Evolutionary conservation across 768 basidiomycete genomes (phyloP).

Genomic region (Neoboletus magnificus): DNA sequence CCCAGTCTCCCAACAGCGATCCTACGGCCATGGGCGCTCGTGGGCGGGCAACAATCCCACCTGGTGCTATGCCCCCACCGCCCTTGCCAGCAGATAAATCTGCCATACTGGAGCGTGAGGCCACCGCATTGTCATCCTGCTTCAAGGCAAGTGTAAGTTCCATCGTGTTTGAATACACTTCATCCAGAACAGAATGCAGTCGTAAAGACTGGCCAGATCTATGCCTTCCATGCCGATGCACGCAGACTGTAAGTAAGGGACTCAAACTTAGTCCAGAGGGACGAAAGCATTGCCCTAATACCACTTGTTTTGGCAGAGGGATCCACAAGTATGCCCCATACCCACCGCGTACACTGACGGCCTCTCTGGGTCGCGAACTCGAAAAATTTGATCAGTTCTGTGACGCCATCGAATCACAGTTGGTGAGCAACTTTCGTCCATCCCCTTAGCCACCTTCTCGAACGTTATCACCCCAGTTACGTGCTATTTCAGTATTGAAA

Average conservation of each 20-base stretch:
- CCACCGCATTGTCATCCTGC: slow-evolving; percentile 51
- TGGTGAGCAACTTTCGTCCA: slow-evolving; percentile 44
- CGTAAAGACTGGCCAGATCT: slow-evolving; percentile 68
- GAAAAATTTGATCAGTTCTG: slow-evolving; percentile 80
- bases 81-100: slow-evolving; percentile 41
- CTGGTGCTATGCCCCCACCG: slow-evolving; percentile 48
- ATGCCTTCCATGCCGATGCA: slow-evolving; percentile 64
- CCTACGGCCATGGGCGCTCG: slow-evolving; percentile 6
- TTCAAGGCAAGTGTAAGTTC: slow-evolving; percentile 46
- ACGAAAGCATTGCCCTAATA: not conserved
- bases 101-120: slow-evolving; percentile 61
- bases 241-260: slow-evolving; percentile 52
- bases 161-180: not conserved
- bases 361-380: slow-evolving; percentile 66
- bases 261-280: not conserved
- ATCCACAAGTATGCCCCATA: slow-evolving; percentile 54
- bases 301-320: slow-evolving; percentile 38
- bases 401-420: slow-evolving; percentile 69
- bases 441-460: not conserved
- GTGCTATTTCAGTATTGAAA: slow-evolving; percentile 67
- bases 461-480: slow-evolving; percentile 45
- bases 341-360: slow-evolving; percentile 63
- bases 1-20: slow-evolving; percentile 27
- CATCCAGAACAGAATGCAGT: slow-evolving; percentile 48
- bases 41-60: slow-evolving; percentile 28